Evolutionary conservation across 176 grass and related monocot species (phyloP).

Genomic region (Themeda triandra): DNA sequence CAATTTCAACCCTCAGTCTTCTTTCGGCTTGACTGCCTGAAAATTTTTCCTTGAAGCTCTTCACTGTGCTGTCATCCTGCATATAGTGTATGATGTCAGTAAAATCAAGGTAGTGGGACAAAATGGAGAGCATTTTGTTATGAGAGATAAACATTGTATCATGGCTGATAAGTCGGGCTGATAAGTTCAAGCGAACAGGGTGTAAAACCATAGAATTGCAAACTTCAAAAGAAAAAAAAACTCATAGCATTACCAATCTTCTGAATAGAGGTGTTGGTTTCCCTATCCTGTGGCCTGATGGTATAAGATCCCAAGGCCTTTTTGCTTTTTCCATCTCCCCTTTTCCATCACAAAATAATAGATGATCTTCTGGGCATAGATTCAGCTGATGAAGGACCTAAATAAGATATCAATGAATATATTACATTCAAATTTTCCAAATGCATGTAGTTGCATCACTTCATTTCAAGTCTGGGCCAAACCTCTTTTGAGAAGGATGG

Average conservation of each 20-base stretch:
- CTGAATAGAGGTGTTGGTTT: conserved; percentile 83
- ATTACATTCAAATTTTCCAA: conserved; percentile 5
- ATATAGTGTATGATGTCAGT: neutral
- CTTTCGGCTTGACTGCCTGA: conserved; percentile 86
- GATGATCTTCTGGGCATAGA: conserved; percentile 38
- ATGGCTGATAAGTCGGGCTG: too few relatives aligned
- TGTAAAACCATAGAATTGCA: neutral
- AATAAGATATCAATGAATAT: neutral
- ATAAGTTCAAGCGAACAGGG: too few relatives aligned
- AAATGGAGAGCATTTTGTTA: conserved; percentile 34
- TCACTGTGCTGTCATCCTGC: conserved; percentile 68
- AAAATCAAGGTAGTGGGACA: neutral
- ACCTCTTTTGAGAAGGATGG: conserved; percentile 73
- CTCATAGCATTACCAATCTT: conserved; percentile 64
- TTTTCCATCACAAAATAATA: conserved; percentile 75
- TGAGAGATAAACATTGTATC: too few relatives aligned
- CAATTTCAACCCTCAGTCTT: conserved; percentile 37
- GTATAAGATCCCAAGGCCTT: conserved; percentile 76
- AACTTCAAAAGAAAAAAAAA: conserved; percentile 21
- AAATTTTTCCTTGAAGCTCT: conserved; percentile 63
- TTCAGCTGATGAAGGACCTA: conserved; percentile 79
- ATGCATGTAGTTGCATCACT: conserved; percentile 14
- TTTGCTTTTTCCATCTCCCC: conserved; percentile 58
- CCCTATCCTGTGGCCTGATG: conserved; percentile 76
- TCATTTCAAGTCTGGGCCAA: conserved; percentile 17